These are phyloP conservation scores for Saturnispora mendoncae DNA, from an alignment of 805 yeast species.

Conservation along the genomic window DNA sequence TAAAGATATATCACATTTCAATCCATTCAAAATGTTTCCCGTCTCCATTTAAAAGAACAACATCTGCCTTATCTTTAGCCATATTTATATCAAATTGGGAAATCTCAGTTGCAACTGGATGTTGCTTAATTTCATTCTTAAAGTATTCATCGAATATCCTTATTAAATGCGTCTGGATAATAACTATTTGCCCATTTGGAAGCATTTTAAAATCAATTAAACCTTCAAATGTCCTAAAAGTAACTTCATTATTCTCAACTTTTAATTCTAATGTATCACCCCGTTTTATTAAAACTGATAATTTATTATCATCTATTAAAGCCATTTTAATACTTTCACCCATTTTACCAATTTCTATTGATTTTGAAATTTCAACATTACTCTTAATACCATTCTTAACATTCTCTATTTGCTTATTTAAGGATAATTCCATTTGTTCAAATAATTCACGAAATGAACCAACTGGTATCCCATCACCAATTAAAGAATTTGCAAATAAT, in stretches of 20 bases:
- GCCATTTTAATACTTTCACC: too few relatives aligned
- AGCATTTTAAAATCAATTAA: background rate
- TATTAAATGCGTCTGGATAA: background rate
- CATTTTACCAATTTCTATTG: too few relatives aligned
- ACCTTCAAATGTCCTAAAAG: background rate
- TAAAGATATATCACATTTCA: too few relatives aligned
- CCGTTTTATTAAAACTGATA: background rate
- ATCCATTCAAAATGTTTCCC: background rate
- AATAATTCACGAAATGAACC: background rate
- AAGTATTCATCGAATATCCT: background rate
- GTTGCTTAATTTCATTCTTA: too few relatives aligned
- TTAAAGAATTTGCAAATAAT: slow-evolving; percentile 14
- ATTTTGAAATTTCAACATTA: background rate
- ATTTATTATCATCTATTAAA: background rate
- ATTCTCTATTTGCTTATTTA: background rate
- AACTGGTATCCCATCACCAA: slow-evolving; percentile 7
- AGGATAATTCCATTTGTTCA: background rate
- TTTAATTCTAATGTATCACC: background rate
- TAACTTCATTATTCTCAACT: background rate
- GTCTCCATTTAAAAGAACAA: background rate
- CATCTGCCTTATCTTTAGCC: background rate
- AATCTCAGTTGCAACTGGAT: background rate
- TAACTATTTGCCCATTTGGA: background rate
- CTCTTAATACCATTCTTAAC: background rate
- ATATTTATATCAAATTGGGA: background rate